These are phyloP conservation scores for Penicillium sumatraense DNA, from an alignment of 2,329 filamentous ascomycete genomes.

Conservation along the genomic window DNA sequence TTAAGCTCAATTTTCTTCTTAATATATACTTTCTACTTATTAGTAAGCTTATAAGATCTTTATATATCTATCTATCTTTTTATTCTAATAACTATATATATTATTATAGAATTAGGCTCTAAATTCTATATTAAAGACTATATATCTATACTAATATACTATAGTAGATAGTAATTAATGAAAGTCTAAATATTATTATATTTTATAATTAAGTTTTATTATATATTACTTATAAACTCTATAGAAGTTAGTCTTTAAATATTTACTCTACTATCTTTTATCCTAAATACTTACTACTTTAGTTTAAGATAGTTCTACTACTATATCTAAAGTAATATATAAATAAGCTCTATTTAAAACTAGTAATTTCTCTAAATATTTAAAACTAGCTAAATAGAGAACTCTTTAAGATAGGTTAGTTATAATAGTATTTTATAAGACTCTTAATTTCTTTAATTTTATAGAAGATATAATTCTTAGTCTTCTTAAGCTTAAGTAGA, in stretches of 20 bases:
- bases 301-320: constrained; percentile 1
- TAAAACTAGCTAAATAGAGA: not conserved
- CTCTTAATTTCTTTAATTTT: not conserved
- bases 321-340: not conserved
- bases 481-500: constrained; percentile 2
- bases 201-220: constrained; percentile 5
- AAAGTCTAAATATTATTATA: not conserved
- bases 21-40: constrained; percentile 1
- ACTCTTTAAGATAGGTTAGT: constrained; percentile 2
- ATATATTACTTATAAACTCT: not conserved
- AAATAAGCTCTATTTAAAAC: constrained; percentile 2
- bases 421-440: not conserved
- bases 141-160: not conserved
- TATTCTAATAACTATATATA: not conserved
- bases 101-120: constrained; percentile 2
- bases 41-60: constrained; percentile 2
- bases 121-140: not conserved
- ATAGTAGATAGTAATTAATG: not conserved
- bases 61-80: not conserved
- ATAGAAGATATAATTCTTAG: constrained; percentile 8
- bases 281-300: constrained; percentile 1
- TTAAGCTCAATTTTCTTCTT: not conserved
- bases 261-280: not conserved
- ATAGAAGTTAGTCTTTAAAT: not conserved
- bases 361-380: constrained; percentile 2